Evolutionary conservation across 2,329 filamentous ascomycete genomes (phyloP), one percentile per base, ranked within the genome.

Genomic region (Diaporthe citrichinensis): DNA sequence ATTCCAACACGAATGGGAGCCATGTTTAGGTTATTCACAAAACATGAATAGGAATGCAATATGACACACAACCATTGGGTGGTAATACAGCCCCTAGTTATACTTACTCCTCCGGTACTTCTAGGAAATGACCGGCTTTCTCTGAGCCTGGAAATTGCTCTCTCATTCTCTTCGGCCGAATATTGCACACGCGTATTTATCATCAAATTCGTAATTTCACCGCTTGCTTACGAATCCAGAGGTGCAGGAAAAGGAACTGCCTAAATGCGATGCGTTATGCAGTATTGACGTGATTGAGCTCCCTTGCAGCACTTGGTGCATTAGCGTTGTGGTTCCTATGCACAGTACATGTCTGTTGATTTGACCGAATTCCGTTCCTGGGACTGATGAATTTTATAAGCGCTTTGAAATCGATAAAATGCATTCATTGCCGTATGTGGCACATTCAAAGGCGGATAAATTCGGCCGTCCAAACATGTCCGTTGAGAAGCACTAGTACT

Each of bases 1-100:
- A 92, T 84, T 44, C 87, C 91, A 23, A 89, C 82, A 72, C 89
- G 87, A 76, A 91, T 90, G 14, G 86, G 88, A 86, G 90, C 88
- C 69, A 76, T 78, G 44, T 23, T n/a, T 25, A 5, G n/a, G 12
- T 39, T 7, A 2, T 17, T n/a, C 14, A 23, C 3, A 7, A 25
- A 3, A 28, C 4, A 9, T 9, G 58, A 61, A 25, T 9, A 7
- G 28, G 34, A 9, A 34, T 15, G 12, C 14, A 59, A 7, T 39
- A n/a, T 4, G 23, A 17, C 6, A 41, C 5, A 41, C 23, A 39
- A 67, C 6, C 41, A 15, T n/a, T 51, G 28, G 20, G 23, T 49
- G 15, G 4, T 23, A 17, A 5, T 25, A 41, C 2, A n/a, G 6
- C 5, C 5, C 17, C 34, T 67, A 67, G 36, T 39, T 39, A 67